phyloP scores from a whole-genome alignment of 768 basidiomycete genomes.

The Lactarius akahatsu region DNA sequence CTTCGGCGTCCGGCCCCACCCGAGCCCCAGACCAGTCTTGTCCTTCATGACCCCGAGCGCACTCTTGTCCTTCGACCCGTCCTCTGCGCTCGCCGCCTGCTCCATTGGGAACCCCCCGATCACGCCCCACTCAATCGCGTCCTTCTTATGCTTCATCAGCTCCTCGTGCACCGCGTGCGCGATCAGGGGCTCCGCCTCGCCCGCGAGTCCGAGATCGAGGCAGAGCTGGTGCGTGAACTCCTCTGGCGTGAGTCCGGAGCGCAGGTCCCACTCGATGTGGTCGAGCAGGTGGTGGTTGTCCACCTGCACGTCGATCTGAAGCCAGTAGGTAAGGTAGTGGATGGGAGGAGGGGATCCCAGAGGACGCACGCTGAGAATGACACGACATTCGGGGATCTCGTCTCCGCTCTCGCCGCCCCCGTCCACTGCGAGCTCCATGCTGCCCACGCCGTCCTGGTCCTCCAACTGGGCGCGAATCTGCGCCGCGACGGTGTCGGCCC shows the following conservation, averaged over 20 bases:
- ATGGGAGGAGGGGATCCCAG: not conserved
- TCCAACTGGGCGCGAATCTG: conserved; percentile 91
- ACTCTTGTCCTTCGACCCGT: conserved; percentile 46
- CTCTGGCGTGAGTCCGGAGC: conserved; percentile 88
- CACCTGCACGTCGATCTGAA: conserved; percentile 95
- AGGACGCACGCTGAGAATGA: conserved; percentile 68
- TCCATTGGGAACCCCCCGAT: conserved; percentile 55
- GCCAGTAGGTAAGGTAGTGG: conserved; percentile 17
- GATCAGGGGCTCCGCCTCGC: conserved; percentile 85
- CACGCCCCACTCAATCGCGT: conserved; percentile 92
- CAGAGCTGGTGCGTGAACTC: conserved; percentile 78
- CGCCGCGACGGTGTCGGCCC: conserved; percentile 76
- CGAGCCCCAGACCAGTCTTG: conserved; percentile 77
- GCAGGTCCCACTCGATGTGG: conserved; percentile 98
- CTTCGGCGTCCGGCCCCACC: conserved; percentile 73
- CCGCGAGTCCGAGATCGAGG: conserved; percentile 80
- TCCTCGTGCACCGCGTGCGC: conserved; percentile 96
- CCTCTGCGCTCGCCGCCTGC: conserved; percentile 35
- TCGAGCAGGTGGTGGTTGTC: conserved; percentile 88
- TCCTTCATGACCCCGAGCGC: conserved; percentile 66
- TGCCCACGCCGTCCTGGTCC: conserved; percentile 80
- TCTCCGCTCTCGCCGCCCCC: conserved; percentile 49
- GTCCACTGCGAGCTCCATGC: conserved; percentile 70
- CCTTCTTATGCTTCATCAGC: conserved; percentile 91
- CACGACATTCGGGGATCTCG: conserved; percentile 71